Evolutionary conservation across 495 filamentous ascomycete genomes (phyloP).

Genomic region (Achaetomiella virescens): DNA sequence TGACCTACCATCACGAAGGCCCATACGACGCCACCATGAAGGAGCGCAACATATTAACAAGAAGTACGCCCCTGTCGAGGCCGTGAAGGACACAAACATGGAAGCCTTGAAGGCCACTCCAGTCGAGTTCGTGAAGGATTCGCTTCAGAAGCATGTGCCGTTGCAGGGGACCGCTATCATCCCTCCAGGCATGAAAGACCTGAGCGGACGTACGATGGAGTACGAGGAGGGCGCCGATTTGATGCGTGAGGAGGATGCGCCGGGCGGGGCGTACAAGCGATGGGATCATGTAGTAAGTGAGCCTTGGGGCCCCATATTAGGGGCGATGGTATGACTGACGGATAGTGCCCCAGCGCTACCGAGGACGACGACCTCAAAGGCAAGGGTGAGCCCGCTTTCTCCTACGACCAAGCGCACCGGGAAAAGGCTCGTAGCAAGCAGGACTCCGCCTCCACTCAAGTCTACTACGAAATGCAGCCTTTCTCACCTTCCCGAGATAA

Average conservation of each 20-base stretch:
- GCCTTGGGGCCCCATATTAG: background rate
- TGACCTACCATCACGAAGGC: slow-evolving; percentile 80
- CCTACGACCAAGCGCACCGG: slow-evolving; percentile 59
- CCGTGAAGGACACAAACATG: slow-evolving; percentile 63
- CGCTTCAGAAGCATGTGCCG: slow-evolving; percentile 67
- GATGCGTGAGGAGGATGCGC: slow-evolving; percentile 60
- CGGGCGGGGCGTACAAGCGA: slow-evolving; percentile 57
- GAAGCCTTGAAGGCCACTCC: slow-evolving; percentile 83
- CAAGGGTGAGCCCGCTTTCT: slow-evolving; percentile 71
- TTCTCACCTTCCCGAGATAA: background rate
- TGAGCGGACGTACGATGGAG: slow-evolving; percentile 59
- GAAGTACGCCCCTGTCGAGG: slow-evolving; percentile 66
- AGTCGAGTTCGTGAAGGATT: slow-evolving; percentile 67
- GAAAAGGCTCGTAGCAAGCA: slow-evolving; percentile 27
- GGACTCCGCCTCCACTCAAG: background rate
- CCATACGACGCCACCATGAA: slow-evolving; percentile 82
- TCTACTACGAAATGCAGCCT: slow-evolving; percentile 40
- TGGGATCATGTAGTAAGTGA: slow-evolving; percentile 61
- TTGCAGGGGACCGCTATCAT: slow-evolving; percentile 75
- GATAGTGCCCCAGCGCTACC: slow-evolving; percentile 51
- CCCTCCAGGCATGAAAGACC: slow-evolving; percentile 63
- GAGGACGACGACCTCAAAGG: slow-evolving; percentile 67
- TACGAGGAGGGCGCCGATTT: slow-evolving; percentile 86
- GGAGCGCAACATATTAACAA: slow-evolving; percentile 61
- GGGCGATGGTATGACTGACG: background rate